Percentiles rank a stretch among this genome's conserved stretches.
phyloP scores from a whole-genome alignment of 139 green algal species.

The Closterium sp. region DNA sequence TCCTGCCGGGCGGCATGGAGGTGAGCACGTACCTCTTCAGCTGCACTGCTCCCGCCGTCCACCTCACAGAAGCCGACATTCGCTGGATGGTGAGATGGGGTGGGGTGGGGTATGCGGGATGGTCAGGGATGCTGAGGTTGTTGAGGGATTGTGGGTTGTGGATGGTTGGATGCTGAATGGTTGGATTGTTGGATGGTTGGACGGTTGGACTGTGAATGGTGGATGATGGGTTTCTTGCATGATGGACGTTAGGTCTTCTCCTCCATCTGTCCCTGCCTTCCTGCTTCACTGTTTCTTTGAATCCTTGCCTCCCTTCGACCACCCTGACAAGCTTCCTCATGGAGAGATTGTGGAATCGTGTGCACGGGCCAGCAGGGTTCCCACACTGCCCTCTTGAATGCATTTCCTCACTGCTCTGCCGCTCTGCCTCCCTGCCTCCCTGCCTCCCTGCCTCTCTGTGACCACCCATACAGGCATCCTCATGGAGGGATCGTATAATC shows the following conservation, averaged over 20 bases:
- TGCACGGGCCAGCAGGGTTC: neutral
- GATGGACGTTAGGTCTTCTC: too few relatives aligned
- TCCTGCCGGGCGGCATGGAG: constrained; percentile 25
- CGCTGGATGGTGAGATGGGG: constrained; percentile 30
- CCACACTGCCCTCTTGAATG: neutral
- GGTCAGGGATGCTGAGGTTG: too few relatives aligned
- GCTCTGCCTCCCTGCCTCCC: neutral
- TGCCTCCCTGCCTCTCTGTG: too few relatives aligned
- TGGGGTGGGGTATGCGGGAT: too few relatives aligned
- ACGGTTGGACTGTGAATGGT: neutral
- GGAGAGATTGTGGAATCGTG: neutral
- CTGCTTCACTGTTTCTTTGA: too few relatives aligned
- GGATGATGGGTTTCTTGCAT: neutral
- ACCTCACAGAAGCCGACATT: constrained; percentile 7
- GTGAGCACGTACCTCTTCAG: constrained; percentile 30
- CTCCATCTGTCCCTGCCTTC: too few relatives aligned
- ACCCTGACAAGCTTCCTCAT: too few relatives aligned
- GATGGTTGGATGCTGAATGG: constrained; percentile 19
- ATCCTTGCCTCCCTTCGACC: too few relatives aligned
- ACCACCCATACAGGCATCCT: too few relatives aligned
- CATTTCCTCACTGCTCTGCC: neutral
- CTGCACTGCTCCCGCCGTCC: neutral
- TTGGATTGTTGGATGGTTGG: neutral
- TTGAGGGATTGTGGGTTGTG: neutral
- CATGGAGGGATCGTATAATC: neutral